phyloP scores from a whole-genome alignment of 2,329 filamentous ascomycete species.

The Talaromyces albobiverticillius region DNA sequence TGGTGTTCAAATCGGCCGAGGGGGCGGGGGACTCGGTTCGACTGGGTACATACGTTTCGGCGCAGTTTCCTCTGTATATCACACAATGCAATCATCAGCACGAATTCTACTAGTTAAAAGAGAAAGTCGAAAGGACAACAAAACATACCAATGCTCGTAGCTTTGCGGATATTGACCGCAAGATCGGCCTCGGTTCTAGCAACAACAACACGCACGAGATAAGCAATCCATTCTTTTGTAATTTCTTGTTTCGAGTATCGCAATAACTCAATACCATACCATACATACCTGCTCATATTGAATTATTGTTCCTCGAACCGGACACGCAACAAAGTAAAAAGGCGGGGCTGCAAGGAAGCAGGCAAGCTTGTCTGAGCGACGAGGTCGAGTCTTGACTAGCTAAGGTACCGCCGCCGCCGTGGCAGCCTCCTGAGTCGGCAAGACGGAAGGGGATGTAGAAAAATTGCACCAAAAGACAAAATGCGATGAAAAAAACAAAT shows the following conservation, averaged over 20 bases:
- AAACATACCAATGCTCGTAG: constrained; percentile 58
- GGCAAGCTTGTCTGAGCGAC: not conserved
- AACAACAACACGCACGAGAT: not conserved
- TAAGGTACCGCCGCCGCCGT: not conserved
- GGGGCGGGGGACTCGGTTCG: not conserved
- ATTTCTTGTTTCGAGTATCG: not conserved
- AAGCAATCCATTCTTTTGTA: constrained; percentile 17
- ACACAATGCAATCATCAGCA: constrained; percentile 19
- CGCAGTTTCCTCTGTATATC: constrained; percentile 57
- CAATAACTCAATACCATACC: not conserved
- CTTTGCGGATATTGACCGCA: constrained; percentile 65
- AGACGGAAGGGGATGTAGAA: not conserved
- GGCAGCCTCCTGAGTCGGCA: not conserved
- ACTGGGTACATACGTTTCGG: constrained; percentile 56
- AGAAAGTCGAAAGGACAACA: not conserved
- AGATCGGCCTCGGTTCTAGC: constrained; percentile 61
- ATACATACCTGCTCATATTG: constrained; percentile 60
- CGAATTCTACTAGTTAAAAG: not conserved
- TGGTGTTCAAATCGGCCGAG: not conserved
- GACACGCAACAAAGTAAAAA: not conserved
- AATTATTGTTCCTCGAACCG: constrained; percentile 45
- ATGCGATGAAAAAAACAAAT: not conserved
- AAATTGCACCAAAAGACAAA: not conserved
- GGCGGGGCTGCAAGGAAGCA: not conserved
- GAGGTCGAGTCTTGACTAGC: not conserved